Conservation (phyloP, 805 yeast species). For the Saturnispora kantuleensis region DNA sequence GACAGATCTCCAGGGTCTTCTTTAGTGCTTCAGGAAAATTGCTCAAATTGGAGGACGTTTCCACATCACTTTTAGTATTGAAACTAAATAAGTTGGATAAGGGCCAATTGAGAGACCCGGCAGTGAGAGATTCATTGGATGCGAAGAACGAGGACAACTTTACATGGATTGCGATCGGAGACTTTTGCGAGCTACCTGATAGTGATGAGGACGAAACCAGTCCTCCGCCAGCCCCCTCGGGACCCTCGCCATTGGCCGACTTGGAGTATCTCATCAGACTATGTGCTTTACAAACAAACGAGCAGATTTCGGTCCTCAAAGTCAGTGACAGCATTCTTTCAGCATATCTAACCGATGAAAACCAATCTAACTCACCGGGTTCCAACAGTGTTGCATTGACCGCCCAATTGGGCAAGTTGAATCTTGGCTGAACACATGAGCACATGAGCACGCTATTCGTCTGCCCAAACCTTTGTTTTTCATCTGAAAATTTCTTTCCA, state of each 20-base stretch:
- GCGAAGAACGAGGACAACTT: conserved; percentile 11
- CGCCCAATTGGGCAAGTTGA: neutral
- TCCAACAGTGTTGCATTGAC: conserved; percentile 3
- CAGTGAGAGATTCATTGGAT: conserved; percentile 7
- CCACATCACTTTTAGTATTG: conserved; percentile 56
- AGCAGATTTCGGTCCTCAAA: conserved; percentile 40
- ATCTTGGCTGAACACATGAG: neutral
- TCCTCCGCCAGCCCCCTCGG: neutral
- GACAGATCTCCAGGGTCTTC: conserved; percentile 41
- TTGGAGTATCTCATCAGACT: conserved; percentile 57
- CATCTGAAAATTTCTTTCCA: neutral
- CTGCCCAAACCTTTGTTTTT: neutral
- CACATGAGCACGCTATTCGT: neutral
- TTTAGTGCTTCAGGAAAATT: conserved; percentile 64
- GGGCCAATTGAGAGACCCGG: conserved; percentile 6
- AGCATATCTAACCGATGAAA: conserved; percentile 52
- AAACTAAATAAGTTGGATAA: conserved; percentile 30
- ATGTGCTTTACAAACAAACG: conserved; percentile 49
- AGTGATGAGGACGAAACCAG: conserved; percentile 21
- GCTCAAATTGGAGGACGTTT: conserved; percentile 50
- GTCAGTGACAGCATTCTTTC: conserved; percentile 60
- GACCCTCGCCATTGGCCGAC: conserved; percentile 33
- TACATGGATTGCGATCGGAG: conserved; percentile 48
- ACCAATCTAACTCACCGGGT: conserved; percentile 6
- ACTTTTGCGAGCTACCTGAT: conserved; percentile 22